These are phyloP conservation scores for Capsicum rhomboideum DNA, from an alignment of 257 asterid species.

Conservation along the genomic window DNA sequence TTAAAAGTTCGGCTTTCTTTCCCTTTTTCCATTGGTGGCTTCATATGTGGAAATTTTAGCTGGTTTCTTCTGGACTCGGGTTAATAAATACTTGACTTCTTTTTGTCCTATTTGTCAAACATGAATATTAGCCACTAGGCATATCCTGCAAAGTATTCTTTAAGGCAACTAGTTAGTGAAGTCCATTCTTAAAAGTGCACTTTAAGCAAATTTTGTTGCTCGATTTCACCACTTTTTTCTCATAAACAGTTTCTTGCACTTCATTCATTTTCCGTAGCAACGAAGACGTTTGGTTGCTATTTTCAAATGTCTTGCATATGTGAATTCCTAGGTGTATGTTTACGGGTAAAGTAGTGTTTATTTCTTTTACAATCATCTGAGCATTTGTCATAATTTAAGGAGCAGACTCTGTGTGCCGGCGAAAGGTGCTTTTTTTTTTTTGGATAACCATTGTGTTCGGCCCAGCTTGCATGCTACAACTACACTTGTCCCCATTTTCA, in stretches of 20 bases:
- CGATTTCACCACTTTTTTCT: background rate
- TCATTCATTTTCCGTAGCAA: background rate
- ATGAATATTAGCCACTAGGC: background rate
- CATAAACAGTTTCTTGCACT: background rate
- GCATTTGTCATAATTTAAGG: background rate
- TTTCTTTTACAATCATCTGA: background rate
- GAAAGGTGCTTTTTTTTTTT: background rate
- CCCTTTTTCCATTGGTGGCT: background rate
- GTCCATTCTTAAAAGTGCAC: background rate
- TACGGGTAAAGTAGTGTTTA: background rate
- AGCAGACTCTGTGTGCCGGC: background rate
- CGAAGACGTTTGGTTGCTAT: background rate
- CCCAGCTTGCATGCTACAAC: background rate
- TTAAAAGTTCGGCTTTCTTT: background rate
- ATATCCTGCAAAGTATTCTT: background rate
- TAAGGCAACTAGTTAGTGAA: background rate
- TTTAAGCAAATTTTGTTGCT: too few species aligned
- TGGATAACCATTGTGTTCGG: too few species aligned
- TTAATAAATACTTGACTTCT: background rate
- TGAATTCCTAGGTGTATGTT: background rate
- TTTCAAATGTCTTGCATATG: background rate
- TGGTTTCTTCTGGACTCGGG: background rate
- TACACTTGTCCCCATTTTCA: background rate
- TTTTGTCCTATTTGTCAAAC: background rate
- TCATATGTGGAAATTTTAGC: background rate